Conservation (phyloP, 2,329 filamentous ascomycete species). For the Fulvia fulva region DNA sequence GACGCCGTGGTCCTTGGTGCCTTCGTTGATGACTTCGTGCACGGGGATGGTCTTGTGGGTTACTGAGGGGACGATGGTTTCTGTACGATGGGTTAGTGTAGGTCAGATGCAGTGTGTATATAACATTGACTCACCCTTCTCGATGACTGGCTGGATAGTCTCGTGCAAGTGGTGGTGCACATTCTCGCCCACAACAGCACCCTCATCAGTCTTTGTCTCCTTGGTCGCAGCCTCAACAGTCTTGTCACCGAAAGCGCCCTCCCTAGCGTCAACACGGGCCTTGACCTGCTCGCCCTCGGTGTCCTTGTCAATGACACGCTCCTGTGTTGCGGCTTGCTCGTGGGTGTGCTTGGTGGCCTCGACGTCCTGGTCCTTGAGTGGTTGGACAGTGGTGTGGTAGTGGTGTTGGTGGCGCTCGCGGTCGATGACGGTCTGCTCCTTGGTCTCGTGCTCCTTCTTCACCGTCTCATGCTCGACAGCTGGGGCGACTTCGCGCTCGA, state of each 20-base stretch:
- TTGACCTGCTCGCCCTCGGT: constrained; percentile 17
- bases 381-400: constrained; percentile 30
- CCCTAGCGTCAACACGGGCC: constrained; percentile 19
- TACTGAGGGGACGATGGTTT: constrained; percentile 22
- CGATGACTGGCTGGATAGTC: constrained; percentile 27
- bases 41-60: constrained; percentile 27
- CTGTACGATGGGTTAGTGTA: constrained; percentile 6
- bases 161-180: constrained; percentile 29
- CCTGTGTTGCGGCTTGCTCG: constrained; percentile 18
- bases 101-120: background rate
- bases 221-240: constrained; percentile 13
- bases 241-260: constrained; percentile 17
- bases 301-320: constrained; percentile 22
- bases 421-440: constrained; percentile 15
- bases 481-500: constrained; percentile 61
- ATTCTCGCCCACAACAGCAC: constrained; percentile 19
- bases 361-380: constrained; percentile 22
- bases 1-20: constrained; percentile 23
- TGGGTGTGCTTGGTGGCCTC: constrained; percentile 18
- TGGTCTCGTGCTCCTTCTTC: constrained; percentile 9
- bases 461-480: constrained; percentile 44
- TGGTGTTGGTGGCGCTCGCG: constrained; percentile 24
- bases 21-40: constrained; percentile 24
- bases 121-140: constrained; percentile 20
- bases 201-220: constrained; percentile 16